Percentiles rank a stretch among this genome's conserved stretches.
Conservation (phyloP, 2,329 filamentous ascomycete species). For the Fonsecaea monophora region DNA sequence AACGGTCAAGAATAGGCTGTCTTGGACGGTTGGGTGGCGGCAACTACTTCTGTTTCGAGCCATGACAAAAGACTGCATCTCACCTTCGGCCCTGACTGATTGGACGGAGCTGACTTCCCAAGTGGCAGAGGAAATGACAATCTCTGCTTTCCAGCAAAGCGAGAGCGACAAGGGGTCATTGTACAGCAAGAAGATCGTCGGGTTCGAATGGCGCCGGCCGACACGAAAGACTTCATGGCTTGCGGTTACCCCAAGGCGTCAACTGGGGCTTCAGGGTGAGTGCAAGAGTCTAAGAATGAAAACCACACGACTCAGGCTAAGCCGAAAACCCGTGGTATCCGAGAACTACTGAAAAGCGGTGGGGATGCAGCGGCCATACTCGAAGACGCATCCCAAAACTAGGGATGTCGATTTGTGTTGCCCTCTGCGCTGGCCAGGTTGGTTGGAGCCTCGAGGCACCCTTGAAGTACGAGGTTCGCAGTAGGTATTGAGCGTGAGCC, state of each 20-base stretch:
- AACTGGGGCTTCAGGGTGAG: not conserved
- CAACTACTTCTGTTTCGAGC: not conserved
- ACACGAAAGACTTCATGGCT: not conserved
- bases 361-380: not conserved
- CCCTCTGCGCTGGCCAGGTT: not conserved
- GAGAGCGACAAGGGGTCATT: not conserved
- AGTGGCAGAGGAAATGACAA: constrained; percentile 1
- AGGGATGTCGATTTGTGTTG: not conserved
- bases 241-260: constrained; percentile 1
- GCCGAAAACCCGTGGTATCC: not conserved
- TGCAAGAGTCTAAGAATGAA: not conserved
- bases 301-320: not conserved
- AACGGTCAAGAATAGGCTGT: constrained; percentile 3
- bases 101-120: not conserved
- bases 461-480: not conserved
- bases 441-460: not conserved
- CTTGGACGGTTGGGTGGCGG: not conserved
- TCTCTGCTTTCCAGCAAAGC: not conserved
- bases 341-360: constrained; percentile 1
- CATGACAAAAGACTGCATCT: not conserved
- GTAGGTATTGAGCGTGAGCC: not conserved
- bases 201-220: not conserved
- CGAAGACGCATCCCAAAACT: not conserved
- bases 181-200: not conserved
- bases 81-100: not conserved